Evolutionary conservation across 192 early-diverging fungal species (phyloP).

Genomic region (Pecoramyces ruminantium): DNA sequence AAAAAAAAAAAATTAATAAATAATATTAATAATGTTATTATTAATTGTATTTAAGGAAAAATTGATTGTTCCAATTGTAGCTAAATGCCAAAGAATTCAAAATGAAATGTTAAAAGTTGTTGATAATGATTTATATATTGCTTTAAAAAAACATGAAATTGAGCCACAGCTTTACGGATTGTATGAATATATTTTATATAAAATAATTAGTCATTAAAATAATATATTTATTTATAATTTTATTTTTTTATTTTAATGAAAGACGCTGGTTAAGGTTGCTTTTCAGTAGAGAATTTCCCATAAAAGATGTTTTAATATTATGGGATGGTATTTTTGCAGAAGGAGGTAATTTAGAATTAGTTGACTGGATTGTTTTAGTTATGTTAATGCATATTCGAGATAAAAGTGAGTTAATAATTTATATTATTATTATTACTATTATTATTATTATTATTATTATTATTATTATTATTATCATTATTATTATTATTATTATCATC

Average conservation of each 20-base stretch:
- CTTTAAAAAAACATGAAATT: conserved; percentile 53
- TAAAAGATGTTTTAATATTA: conserved; percentile 47
- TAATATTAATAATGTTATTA: too few relatives aligned
- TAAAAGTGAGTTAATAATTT: conserved; percentile 27
- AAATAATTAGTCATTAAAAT: too few relatives aligned
- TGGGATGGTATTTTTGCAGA: conserved; percentile 90
- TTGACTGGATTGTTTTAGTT: conserved; percentile 66
- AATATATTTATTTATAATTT: too few relatives aligned
- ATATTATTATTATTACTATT: too few relatives aligned
- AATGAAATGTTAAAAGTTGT: conserved; percentile 47
- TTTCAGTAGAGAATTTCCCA: conserved; percentile 74
- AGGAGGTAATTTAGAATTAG: conserved; percentile 52
- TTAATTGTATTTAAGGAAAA: conserved; percentile 11
- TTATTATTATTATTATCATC: too few relatives aligned
- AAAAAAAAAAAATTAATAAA: too few relatives aligned
- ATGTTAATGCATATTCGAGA: conserved; percentile 51
- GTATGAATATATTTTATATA: conserved; percentile 19
- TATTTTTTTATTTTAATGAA: not conserved
- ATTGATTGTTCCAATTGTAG: conserved; percentile 51
- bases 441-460: too few relatives aligned
- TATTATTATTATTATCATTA: too few relatives aligned
- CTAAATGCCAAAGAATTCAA: conserved; percentile 51
- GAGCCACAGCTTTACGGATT: conserved; percentile 92
- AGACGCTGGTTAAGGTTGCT: conserved; percentile 82
- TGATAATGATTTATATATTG: conserved; percentile 54